Evolutionary conservation across 1,139 yeast species (phyloP), one percentile per base, ranked within the genome.

Genomic region (Pichia inconspicua): DNA sequence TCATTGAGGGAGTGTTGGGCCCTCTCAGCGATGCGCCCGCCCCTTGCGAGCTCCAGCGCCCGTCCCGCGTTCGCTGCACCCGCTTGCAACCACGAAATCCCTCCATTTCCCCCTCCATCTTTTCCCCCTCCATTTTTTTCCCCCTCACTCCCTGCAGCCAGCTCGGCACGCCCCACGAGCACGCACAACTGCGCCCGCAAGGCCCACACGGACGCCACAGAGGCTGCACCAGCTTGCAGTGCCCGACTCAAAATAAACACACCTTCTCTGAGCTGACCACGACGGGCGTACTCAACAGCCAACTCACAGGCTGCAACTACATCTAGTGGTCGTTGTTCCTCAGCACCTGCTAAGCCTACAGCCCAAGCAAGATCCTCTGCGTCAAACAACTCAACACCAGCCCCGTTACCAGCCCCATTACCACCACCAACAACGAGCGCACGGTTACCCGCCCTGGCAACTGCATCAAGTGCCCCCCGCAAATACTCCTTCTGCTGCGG

Each of bases 391-490:
- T 10, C 36, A 32, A 10, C 9, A n/a, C 9, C 17, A 32, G n/a
- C n/a, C n/a, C n/a, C n/a, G n/a, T n/a, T n/a, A n/a, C n/a, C n/a
- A n/a, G n/a, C n/a, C n/a, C 17, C 10, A 10, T 2, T 14, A 7
- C 11, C 2, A 14, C 36, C 25, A 25, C 25, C 25, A 17, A 5
- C 36, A n/a, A 43, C 22, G 17, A 6, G 7, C 4, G 28, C 19
- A 12, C 25, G 25, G 4, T 40, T 38, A 4, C 31, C 44, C 8
- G 37, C 36, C 10, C 28, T 36, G 14, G 35, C 25, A 25, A 40
- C 40, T 0, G 25, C 27, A 9, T 41, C 40, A 7, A 42, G 30
- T 39, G 28, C 46, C 5, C 50, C 42, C 36, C 51, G 51, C 11
- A 32, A 45, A 28, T 49, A 49, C 5, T 22, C 22, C 22, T 22